phyloP scores from a whole-genome alignment of 805 yeast genomes.

The Pichia heedii region DNA sequence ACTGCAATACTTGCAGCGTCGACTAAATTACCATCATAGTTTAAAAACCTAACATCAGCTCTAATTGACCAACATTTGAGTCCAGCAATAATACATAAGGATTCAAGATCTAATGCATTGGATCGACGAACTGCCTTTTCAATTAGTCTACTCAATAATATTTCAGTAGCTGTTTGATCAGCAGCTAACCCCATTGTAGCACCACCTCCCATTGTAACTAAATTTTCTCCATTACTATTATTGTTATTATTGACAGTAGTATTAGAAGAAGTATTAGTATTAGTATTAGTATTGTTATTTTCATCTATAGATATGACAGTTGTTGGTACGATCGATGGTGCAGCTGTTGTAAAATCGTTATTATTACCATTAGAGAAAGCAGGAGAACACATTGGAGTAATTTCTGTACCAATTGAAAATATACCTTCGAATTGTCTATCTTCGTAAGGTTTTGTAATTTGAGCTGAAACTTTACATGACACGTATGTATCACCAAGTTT shows the following conservation, averaged over 20 bases:
- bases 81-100: slow-evolving; percentile 85
- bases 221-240: neutral
- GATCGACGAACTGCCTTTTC: slow-evolving; percentile 91
- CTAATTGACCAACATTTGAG: slow-evolving; percentile 83
- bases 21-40: slow-evolving; percentile 87
- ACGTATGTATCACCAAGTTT: slow-evolving; percentile 67
- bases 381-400: slow-evolving; percentile 84
- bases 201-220: slow-evolving; percentile 8
- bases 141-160: slow-evolving; percentile 67
- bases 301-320: slow-evolving; percentile 1
- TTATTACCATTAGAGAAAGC: slow-evolving; percentile 61
- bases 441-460: slow-evolving; percentile 70
- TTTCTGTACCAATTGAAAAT: slow-evolving; percentile 76
- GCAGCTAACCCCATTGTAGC: slow-evolving; percentile 10
- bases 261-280: neutral
- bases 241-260: neutral
- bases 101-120: slow-evolving; percentile 84
- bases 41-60: slow-evolving; percentile 82
- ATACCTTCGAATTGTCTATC: slow-evolving; percentile 93
- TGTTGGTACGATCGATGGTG: slow-evolving; percentile 8
- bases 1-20: slow-evolving; percentile 90
- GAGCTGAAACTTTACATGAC: slow-evolving; percentile 65
- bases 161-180: slow-evolving; percentile 67
- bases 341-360: slow-evolving; percentile 12
- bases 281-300: neutral